A percentile compares a stretch with the other conserved stretches of the same genome.
phyloP scores from a whole-genome alignment of 192 early-diverging fungal species.

The Coemansia furcata region DNA sequence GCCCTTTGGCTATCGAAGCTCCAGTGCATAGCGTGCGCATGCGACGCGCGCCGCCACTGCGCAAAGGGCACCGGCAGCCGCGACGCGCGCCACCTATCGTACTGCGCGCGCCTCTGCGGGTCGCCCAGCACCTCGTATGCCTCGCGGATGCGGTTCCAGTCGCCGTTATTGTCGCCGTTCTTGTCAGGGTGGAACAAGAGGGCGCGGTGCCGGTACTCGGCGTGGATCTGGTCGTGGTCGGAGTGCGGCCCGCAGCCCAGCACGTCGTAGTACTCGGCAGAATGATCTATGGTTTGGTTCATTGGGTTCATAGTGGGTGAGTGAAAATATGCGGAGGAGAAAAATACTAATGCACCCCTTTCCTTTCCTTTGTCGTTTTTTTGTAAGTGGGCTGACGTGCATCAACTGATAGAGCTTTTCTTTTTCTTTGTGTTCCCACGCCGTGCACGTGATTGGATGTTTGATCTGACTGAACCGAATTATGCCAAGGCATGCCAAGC shows the following conservation, averaged over 20 bases:
- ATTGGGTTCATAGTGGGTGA: not conserved
- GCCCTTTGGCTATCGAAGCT: conserved; percentile 12
- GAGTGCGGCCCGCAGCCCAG: conserved; percentile 29
- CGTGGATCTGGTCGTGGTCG: conserved; percentile 19
- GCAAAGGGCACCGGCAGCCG: conserved; percentile 23
- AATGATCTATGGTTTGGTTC: not conserved
- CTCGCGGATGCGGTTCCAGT: conserved; percentile 23
- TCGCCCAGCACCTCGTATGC: conserved; percentile 34
- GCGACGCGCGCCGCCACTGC: conserved; percentile 16
- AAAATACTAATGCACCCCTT: not conserved
- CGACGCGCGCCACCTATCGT: conserved; percentile 34
- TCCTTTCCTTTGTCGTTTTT: too few relatives aligned
- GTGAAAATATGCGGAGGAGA: not conserved
- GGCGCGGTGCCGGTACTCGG: conserved; percentile 20
- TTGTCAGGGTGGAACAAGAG: conserved; percentile 31
- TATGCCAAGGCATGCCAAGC: not conserved
- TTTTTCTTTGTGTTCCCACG: not conserved
- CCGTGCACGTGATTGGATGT: not conserved
- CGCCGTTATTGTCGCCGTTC: not conserved
- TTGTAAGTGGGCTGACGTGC: too few relatives aligned
- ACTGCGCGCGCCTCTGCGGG: conserved; percentile 22
- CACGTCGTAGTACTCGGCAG: conserved; percentile 25
- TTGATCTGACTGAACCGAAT: not conserved
- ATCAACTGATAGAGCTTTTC: not conserved
- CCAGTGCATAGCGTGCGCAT: conserved; percentile 37